phyloP scores from a whole-genome alignment of 2,329 filamentous ascomycete species.

The Tolypocladium guangdongense region DNA sequence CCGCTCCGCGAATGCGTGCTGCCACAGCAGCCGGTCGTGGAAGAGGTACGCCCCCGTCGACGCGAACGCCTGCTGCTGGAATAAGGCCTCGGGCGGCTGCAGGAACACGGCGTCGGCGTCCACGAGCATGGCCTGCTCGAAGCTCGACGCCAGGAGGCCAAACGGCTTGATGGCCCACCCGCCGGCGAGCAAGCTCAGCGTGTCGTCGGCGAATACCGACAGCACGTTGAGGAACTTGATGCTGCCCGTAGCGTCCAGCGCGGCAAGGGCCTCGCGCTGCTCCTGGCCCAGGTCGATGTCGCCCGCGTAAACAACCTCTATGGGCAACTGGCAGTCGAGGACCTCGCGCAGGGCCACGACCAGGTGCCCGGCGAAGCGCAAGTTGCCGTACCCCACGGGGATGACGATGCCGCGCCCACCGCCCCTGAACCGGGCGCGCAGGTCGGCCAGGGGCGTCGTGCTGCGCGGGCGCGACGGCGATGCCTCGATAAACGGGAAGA shows the following conservation, averaged over 20 bases:
- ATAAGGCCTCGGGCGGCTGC: conserved; percentile 21
- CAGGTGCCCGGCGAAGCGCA: conserved; percentile 25
- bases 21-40: conserved; percentile 29
- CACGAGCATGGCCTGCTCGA: conserved; percentile 25
- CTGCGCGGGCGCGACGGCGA: too few species aligned
- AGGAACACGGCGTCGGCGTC: conserved; percentile 29
- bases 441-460: too few species aligned
- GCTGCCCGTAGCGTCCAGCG: conserved; percentile 7
- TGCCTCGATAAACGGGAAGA: too few species aligned
- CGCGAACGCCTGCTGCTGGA: conserved; percentile 18
- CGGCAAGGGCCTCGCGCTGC: conserved; percentile 13
- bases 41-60: conserved; percentile 25
- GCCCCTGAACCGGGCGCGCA: too few species aligned
- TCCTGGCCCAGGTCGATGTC: conserved; percentile 16
- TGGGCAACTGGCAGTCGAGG: conserved; percentile 19
- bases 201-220: conserved; percentile 20
- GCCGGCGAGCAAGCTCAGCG: conserved; percentile 16
- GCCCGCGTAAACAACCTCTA: conserved; percentile 26
- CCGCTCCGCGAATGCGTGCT: conserved; percentile 20
- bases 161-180: conserved; percentile 32
- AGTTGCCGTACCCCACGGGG: conserved; percentile 16
- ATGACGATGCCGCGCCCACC: conserved; percentile 30
- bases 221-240: conserved; percentile 22
- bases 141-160: conserved; percentile 23
- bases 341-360: conserved; percentile 19